Conservation (phyloP, 345 rosid genomes). For the Citrus medica region DNA sequence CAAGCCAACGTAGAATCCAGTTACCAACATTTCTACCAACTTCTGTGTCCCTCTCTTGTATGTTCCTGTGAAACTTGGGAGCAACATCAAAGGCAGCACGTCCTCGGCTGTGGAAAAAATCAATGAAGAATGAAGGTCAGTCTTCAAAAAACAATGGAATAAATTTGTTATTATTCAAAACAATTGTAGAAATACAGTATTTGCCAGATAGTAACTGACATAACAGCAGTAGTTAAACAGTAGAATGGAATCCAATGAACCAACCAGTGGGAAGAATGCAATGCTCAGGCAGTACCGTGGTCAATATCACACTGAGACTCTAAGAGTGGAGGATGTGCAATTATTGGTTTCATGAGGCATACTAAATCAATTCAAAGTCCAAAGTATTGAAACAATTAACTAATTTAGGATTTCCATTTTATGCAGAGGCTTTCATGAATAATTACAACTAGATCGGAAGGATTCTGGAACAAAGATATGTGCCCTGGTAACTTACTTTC, state of each 20-base stretch:
- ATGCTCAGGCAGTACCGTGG: not conserved
- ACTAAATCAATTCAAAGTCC: not conserved
- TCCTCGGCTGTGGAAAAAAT: constrained; percentile 50
- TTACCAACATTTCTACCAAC: constrained; percentile 56
- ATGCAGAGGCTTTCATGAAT: not conserved
- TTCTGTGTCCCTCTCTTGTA: constrained; percentile 79
- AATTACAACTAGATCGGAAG: not conserved
- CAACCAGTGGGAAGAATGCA: not conserved
- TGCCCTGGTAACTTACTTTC: no score
- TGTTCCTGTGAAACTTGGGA: constrained; percentile 55
- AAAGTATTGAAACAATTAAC: not conserved
- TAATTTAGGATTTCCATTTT: not conserved
- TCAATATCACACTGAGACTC: not conserved
- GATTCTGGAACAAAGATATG: not conserved
- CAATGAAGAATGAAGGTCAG: not conserved
- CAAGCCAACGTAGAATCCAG: constrained; percentile 86
- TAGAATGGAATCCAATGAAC: not conserved
- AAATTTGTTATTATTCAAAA: not conserved
- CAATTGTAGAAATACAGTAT: not conserved
- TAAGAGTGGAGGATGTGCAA: not conserved
- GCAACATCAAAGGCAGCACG: constrained; percentile 64
- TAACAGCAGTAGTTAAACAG: not conserved
- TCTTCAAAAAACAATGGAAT: no score
- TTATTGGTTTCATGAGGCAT: not conserved
- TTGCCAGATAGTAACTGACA: not conserved